Conservation (phyloP, 1,284 basidiomycete species). For the Sporisorium iseilematis-ciliati region DNA sequence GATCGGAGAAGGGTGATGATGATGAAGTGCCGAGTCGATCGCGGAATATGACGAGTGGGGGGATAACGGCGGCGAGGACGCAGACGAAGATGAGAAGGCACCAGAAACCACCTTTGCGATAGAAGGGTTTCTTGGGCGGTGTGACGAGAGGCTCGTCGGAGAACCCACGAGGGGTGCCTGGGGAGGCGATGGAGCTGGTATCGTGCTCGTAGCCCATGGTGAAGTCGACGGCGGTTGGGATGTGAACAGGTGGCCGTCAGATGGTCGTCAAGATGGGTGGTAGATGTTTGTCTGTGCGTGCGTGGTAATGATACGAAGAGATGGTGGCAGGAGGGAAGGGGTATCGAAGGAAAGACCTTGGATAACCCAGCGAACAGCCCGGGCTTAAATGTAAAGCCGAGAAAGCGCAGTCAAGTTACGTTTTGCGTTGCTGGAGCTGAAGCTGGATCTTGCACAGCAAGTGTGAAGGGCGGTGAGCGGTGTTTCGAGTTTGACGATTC, state of each 20-base stretch:
- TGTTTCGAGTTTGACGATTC: background rate
- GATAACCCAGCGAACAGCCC: background rate
- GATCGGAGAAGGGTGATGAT: constrained; percentile 19
- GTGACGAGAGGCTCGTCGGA: constrained; percentile 29
- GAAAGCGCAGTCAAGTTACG: constrained; percentile 1
- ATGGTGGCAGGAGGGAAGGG: background rate
- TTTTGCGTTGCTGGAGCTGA: background rate
- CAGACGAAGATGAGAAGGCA: constrained; percentile 28
- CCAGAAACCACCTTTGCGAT: constrained; percentile 32
- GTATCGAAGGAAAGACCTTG: background rate
- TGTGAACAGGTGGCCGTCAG: background rate
- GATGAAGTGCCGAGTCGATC: constrained; percentile 15
- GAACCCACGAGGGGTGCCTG: constrained; percentile 17
- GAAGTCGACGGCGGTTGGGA: background rate
- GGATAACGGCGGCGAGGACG: constrained; percentile 34
- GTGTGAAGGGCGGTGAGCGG: background rate
- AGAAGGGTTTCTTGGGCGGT: constrained; percentile 28
- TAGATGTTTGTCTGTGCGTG: background rate
- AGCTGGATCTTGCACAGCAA: background rate
- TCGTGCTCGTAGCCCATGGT: constrained; percentile 22
- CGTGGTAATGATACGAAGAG: background rate
- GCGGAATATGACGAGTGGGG: constrained; percentile 38
- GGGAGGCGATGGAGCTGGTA: background rate
- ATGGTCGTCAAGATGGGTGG: background rate
- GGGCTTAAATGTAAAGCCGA: background rate